phyloP scores from a whole-genome alignment of 805 yeast genomes.

The Candida broadrunensis region DNA sequence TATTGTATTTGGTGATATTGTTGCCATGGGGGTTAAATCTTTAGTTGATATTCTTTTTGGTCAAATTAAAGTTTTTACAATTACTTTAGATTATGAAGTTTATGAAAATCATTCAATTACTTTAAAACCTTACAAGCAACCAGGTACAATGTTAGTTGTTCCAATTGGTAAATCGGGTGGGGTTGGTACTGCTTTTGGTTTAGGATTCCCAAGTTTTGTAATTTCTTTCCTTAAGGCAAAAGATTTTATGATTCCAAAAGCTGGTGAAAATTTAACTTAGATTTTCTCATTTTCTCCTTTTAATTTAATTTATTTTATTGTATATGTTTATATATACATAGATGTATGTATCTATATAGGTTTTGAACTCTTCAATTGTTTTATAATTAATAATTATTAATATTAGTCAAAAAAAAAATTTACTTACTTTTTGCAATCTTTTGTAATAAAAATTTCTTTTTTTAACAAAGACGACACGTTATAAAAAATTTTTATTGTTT shows the following conservation, averaged over 20 bases:
- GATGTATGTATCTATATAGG: too few relatives aligned
- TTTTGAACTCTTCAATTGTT: too few relatives aligned
- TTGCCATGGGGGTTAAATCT: slow-evolving; percentile 17
- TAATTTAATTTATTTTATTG: too few relatives aligned
- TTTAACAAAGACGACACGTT: too few relatives aligned
- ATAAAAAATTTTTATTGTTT: too few relatives aligned
- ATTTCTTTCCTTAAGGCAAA: slow-evolving; percentile 23
- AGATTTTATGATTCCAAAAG: slow-evolving; percentile 23
- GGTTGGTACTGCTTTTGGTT: slow-evolving; percentile 29
- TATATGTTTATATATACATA: too few relatives aligned
- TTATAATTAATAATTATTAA: too few relatives aligned
- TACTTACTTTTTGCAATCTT: too few relatives aligned
- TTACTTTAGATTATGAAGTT: slow-evolving; percentile 5
- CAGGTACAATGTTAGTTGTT: slow-evolving; percentile 14
- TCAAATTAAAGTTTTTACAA: slow-evolving; percentile 16
- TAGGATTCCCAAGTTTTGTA: slow-evolving; percentile 24
- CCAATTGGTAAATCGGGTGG: slow-evolving; percentile 37
- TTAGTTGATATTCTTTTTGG: slow-evolving; percentile 22
- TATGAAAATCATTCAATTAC: slow-evolving; percentile 8
- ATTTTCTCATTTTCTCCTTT: not conserved
- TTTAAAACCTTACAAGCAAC: slow-evolving; percentile 11
- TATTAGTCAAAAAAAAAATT: too few relatives aligned
- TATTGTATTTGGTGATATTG: slow-evolving; percentile 35
- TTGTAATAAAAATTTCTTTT: too few relatives aligned
- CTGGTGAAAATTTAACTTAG: slow-evolving; percentile 13